phyloP scores from a whole-genome alignment of 1,139 yeast genomes.

The Candida sp. region DNA sequence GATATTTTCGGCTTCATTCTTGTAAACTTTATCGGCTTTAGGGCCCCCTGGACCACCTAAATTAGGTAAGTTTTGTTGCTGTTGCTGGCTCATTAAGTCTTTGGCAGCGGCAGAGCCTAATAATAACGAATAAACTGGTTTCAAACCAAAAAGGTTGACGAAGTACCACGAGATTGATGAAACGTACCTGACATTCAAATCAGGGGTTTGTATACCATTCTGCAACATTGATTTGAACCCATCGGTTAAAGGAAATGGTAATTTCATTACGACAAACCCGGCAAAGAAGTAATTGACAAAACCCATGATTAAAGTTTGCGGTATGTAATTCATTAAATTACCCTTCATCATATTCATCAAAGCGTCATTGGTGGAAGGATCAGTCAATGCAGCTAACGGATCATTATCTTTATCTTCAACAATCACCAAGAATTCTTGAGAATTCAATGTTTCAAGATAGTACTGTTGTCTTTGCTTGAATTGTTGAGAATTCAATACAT shows the following conservation, averaged over 20 bases:
- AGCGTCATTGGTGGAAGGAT: constrained; percentile 71
- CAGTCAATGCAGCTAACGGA: constrained; percentile 62
- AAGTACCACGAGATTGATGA: constrained; percentile 98
- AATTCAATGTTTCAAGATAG: constrained; percentile 42
- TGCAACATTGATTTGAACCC: constrained; percentile 93
- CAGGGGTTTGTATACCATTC: constrained; percentile 79
- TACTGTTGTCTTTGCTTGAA: constrained; percentile 47
- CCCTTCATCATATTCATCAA: constrained; percentile 78
- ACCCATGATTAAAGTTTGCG: constrained; percentile 92
- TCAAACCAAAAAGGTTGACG: constrained; percentile 80
- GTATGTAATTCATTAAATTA: constrained; percentile 78
- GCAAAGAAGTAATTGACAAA: constrained; percentile 96
- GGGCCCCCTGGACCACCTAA: constrained; percentile 59
- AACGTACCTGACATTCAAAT: constrained; percentile 91
- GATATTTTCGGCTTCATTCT: constrained; percentile 72
- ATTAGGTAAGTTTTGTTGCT: constrained; percentile 35
- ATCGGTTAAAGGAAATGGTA: constrained; percentile 69
- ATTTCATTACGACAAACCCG: constrained; percentile 74
- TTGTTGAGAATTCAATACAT: constrained; percentile 42
- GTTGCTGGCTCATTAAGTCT: constrained; percentile 49
- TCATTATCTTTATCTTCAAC: constrained; percentile 41
- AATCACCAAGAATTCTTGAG: constrained; percentile 49
- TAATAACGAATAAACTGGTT: constrained; percentile 73
- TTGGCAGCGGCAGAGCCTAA: constrained; percentile 53
- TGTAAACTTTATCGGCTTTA: constrained; percentile 57